Evolutionary conservation across 257 asterid genomes (phyloP), one percentile per base, ranked within the genome.

Genomic region (Buddleja alternifolia): DNA sequence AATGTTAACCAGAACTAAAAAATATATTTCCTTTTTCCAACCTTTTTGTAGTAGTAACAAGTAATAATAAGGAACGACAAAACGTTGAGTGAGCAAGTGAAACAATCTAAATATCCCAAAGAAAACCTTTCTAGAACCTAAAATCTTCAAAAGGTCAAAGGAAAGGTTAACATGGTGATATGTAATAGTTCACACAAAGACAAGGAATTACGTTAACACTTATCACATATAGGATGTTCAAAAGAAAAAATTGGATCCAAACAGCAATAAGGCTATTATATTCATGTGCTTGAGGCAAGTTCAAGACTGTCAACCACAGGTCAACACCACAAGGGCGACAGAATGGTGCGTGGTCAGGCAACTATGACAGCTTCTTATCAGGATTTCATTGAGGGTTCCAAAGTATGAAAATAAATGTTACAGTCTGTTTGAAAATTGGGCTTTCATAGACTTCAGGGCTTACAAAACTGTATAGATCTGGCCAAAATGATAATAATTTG

Each of bases 1-100:
- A 76, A 71, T 34, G 57, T 67, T 51, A 68, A 69, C 68, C 71
- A 73, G 69, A 45, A 64, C 45, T 55, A 67, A 21, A 44, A 39
- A 36, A 41, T 63, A 39, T 11, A 47, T 78, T 57, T 59, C 21
- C 50, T 55, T 55, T 56, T 72, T 54, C 67, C n/a, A 39, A 25
- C 51, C 21, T 42, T 50, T 70, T 12, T 47, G 24, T 32, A 37
- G 24, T 36, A 19, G 52, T 68, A 45, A 34, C 56, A 48, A 39
- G 8, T 44, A 20, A 39, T 36, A 60, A 16, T 10, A 45, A 41
- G 64, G 37, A 63, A 29, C 41, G 37, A 36, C 47, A 12, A 45
- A 51, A 36, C 54, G 57, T 65, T 66, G 64, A 66, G 47, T 11
- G 14, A 45, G 54, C 64, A 60, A 44, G 56, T 57, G 12, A 68